These are phyloP conservation scores for Kondoa subrosea DNA, from an alignment of 768 basidiomycete genomes.

Conservation along the genomic window DNA sequence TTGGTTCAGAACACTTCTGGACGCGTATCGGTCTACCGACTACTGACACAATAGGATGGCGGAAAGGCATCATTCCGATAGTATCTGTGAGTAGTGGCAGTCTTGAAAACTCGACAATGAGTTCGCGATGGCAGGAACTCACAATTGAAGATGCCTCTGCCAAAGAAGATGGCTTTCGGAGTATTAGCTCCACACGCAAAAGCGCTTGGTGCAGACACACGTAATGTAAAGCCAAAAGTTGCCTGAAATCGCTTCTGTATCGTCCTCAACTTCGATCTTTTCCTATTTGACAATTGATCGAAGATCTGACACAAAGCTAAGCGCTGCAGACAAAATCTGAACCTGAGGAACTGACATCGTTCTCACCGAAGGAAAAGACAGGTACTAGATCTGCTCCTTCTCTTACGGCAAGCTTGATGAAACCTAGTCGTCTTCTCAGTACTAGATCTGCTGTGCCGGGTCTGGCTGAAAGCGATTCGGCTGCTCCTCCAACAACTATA, in stretches of 20 bases:
- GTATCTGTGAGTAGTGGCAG: slow-evolving; percentile 47
- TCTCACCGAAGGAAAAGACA: slow-evolving; percentile 96
- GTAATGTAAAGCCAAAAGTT: slow-evolving; percentile 86
- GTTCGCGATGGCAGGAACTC: slow-evolving; percentile 25
- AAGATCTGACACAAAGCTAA: slow-evolving; percentile 55
- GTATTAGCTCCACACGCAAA: background rate
- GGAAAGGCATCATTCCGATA: slow-evolving; percentile 85
- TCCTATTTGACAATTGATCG: slow-evolving; percentile 87
- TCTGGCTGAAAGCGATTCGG: slow-evolving; percentile 79
- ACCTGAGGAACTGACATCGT: slow-evolving; percentile 52
- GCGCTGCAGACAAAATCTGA: background rate
- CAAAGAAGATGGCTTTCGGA: slow-evolving; percentile 62
- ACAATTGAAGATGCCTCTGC: slow-evolving; percentile 89
- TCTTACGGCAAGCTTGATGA: slow-evolving; percentile 84
- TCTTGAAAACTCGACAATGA: background rate
- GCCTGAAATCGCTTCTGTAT: slow-evolving; percentile 82
- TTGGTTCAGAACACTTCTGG: slow-evolving; percentile 57
- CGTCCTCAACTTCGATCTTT: slow-evolving; percentile 66
- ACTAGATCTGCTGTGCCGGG: slow-evolving; percentile 78
- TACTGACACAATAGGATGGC: slow-evolving; percentile 86
- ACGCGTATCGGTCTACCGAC: slow-evolving; percentile 81
- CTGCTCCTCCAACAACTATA: slow-evolving; percentile 91
- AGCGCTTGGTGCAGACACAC: background rate
- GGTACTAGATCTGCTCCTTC: slow-evolving; percentile 90
- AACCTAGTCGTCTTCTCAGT: slow-evolving; percentile 49